phyloP scores from a whole-genome alignment of 208 protist species.

The Trypanosoma lewisi region DNA sequence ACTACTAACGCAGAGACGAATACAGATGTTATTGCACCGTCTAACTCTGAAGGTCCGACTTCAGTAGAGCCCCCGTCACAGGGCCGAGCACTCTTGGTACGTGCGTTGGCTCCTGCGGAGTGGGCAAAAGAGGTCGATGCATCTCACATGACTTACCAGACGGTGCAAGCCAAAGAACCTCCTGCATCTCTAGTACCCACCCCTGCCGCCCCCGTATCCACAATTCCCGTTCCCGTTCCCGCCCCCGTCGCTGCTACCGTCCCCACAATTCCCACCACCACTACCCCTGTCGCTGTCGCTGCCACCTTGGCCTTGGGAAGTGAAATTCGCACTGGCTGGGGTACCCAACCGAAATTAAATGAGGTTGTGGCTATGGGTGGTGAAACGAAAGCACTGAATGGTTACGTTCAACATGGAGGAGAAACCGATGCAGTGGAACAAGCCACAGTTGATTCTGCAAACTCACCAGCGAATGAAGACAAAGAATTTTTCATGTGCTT shows the following conservation, averaged over 20 bases:
- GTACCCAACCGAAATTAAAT: background rate
- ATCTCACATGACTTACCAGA: background rate
- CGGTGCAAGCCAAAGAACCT: background rate
- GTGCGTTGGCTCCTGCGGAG: conserved; percentile 24
- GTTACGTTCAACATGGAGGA: background rate
- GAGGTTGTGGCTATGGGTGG: background rate
- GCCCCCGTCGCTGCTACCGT: no score
- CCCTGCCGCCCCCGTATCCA: no score
- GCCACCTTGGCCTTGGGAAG: background rate
- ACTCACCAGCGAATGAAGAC: background rate
- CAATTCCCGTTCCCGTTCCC: no score
- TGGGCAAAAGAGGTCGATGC: conserved; percentile 27
- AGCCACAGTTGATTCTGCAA: background rate
- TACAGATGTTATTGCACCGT: conserved; percentile 13
- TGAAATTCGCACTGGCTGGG: background rate
- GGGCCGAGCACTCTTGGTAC: conserved; percentile 18
- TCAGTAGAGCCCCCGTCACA: background rate
- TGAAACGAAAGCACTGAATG: background rate
- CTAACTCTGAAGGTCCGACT: background rate
- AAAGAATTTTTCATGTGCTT: conserved; percentile 21
- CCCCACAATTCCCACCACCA: no score
- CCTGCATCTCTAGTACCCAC: background rate
- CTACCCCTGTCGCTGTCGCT: no score
- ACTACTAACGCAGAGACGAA: conserved; percentile 17
- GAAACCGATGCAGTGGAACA: background rate